These are phyloP conservation scores for Candida lessepsii DNA, from an alignment of 805 yeast species.

Conservation along the genomic window DNA sequence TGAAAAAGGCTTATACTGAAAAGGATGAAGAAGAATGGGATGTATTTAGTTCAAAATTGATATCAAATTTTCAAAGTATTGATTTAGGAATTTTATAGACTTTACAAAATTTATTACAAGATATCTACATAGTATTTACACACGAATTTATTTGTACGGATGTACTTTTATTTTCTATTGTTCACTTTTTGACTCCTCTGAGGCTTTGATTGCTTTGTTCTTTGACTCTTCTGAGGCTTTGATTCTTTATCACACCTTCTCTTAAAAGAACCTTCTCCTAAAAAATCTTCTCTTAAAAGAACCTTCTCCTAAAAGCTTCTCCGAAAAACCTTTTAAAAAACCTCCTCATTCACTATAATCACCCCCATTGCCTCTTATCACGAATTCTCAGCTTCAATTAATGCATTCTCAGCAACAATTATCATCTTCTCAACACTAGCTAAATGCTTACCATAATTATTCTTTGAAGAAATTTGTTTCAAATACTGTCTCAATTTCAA, in stretches of 20 bases:
- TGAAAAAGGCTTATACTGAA: background rate
- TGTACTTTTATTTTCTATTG: no score
- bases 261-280: no score
- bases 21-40: constrained; percentile 9
- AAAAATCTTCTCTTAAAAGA: no score
- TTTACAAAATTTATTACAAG: constrained; percentile 7
- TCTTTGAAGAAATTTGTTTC: constrained; percentile 62
- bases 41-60: constrained; percentile 1
- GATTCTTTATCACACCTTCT: no score
- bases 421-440: constrained; percentile 78
- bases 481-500: constrained; percentile 76
- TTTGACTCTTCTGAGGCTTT: no score
- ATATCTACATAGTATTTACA: constrained; percentile 7
- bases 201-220: no score
- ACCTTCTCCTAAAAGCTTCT: no score
- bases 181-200: no score
- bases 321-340: no score
- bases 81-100: background rate
- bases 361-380: background rate
- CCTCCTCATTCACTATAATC: background rate
- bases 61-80: constrained; percentile 6
- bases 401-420: constrained; percentile 51
- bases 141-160: no score
- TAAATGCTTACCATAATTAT: constrained; percentile 75
- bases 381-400: constrained; percentile 36